Conservation (phyloP, 177 flowering plant species). For the Vitis hybrid region DNA sequence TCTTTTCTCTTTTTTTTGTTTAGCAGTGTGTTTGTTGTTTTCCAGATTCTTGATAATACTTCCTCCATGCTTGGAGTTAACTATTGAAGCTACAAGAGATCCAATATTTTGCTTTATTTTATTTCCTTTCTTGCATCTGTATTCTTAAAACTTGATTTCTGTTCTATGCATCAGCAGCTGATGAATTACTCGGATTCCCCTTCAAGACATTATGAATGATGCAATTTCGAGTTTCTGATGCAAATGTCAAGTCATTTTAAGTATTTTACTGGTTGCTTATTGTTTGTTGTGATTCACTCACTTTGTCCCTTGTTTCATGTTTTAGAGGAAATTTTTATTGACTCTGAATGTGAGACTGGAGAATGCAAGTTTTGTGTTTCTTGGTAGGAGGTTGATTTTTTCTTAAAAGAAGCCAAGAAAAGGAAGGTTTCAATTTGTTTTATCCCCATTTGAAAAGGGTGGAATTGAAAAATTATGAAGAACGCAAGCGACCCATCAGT, state of each 20-base stretch:
- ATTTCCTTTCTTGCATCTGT: neutral
- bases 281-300: too few relatives aligned
- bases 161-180: constrained; percentile 30
- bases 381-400: too few relatives aligned
- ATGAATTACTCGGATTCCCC: constrained; percentile 77
- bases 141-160: neutral
- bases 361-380: too few relatives aligned
- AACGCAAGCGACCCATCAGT: too few relatives aligned
- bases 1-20: neutral
- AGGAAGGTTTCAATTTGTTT: too few relatives aligned
- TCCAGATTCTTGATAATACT: neutral
- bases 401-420: too few relatives aligned
- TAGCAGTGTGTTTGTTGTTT: neutral
- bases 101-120: neutral
- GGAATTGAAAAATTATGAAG: too few relatives aligned
- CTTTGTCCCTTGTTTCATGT: too few relatives aligned
- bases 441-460: too few relatives aligned
- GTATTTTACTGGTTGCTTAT: too few relatives aligned
- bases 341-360: too few relatives aligned
- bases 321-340: too few relatives aligned
- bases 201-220: constrained; percentile 70
- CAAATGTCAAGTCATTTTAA: constrained; percentile 7
- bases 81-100: neutral
- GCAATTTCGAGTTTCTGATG: constrained; percentile 68
- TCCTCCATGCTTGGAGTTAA: neutral